Conservation (phyloP, 2,329 filamentous ascomycete species). For the Cadophora sp. region DNA sequence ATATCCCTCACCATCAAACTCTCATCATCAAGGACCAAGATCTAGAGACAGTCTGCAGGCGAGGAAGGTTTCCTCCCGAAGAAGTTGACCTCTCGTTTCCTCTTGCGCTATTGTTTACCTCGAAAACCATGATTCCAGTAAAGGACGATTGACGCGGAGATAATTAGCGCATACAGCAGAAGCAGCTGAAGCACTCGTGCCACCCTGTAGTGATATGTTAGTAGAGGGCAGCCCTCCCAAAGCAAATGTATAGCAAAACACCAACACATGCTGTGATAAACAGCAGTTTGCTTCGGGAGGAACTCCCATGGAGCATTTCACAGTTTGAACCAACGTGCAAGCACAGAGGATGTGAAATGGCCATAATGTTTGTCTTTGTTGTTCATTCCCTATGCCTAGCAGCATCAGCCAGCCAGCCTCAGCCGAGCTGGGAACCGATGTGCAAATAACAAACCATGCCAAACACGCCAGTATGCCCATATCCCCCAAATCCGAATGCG, state of each 20-base stretch:
- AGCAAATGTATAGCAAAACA: slow-evolving; percentile 45
- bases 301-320: slow-evolving; percentile 80
- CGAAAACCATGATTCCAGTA: slow-evolving; percentile 70
- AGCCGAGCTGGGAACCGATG: slow-evolving; percentile 30
- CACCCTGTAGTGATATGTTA: slow-evolving; percentile 33
- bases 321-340: slow-evolving; percentile 51
- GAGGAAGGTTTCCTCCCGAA: slow-evolving; percentile 59
- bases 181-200: slow-evolving; percentile 18
- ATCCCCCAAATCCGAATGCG: background rate
- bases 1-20: slow-evolving; percentile 82
- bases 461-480: slow-evolving; percentile 36
- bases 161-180: slow-evolving; percentile 69
- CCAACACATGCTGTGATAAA: slow-evolving; percentile 29
- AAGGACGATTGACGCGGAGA: slow-evolving; percentile 79
- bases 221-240: slow-evolving; percentile 40
- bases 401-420: slow-evolving; percentile 34
- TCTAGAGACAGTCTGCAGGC: slow-evolving; percentile 82
- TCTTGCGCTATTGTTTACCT: slow-evolving; percentile 96
- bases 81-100: slow-evolving; percentile 58
- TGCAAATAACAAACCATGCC: slow-evolving; percentile 36
- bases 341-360: slow-evolving; percentile 68
- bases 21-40: slow-evolving; percentile 66
- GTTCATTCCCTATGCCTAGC: slow-evolving; percentile 44
- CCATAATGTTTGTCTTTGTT: slow-evolving; percentile 57
- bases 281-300: slow-evolving; percentile 64